A percentile compares a stretch with the other conserved stretches of the same genome.
phyloP scores from a whole-genome alignment of 208 protist genomes.

The Acanthamoeba royreba region DNA sequence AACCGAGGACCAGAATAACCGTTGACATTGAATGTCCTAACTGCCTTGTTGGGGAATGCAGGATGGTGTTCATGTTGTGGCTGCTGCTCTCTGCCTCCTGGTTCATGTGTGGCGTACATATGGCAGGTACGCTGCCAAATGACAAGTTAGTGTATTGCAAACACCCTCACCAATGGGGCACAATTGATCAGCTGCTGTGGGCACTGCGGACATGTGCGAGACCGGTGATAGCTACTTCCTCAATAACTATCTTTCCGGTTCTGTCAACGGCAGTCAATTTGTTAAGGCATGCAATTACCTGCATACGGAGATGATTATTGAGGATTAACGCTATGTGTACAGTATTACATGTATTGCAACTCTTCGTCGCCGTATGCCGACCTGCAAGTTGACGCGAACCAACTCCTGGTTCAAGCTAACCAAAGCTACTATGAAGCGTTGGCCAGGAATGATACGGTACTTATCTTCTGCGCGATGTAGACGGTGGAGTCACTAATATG shows the following conservation, averaged over 20 bases:
- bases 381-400: background rate
- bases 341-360: slow-evolving; percentile 25
- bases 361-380: background rate
- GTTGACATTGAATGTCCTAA: too few species aligned
- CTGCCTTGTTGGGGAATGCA: too few species aligned
- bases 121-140: background rate
- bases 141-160: too few species aligned
- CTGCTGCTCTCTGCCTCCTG: slow-evolving; percentile 15
- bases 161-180: too few species aligned
- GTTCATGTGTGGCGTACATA: slow-evolving; percentile 27
- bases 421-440: background rate
- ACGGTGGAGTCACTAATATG: too few species aligned
- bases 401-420: background rate
- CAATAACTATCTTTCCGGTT: background rate
- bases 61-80: slow-evolving; percentile 37
- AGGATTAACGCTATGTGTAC: too few species aligned
- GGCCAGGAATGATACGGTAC: background rate
- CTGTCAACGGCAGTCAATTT: background rate
- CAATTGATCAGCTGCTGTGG: background rate
- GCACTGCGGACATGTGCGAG: background rate
- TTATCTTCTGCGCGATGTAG: too few species aligned
- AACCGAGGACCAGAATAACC: too few species aligned
- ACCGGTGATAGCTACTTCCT: background rate
- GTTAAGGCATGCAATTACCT: background rate
- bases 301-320: too few species aligned